Percentiles rank a stretch among this genome's conserved stretches.
Conservation (phyloP, 495 filamentous ascomycete genomes). For the Monascus purpureus region DNA sequence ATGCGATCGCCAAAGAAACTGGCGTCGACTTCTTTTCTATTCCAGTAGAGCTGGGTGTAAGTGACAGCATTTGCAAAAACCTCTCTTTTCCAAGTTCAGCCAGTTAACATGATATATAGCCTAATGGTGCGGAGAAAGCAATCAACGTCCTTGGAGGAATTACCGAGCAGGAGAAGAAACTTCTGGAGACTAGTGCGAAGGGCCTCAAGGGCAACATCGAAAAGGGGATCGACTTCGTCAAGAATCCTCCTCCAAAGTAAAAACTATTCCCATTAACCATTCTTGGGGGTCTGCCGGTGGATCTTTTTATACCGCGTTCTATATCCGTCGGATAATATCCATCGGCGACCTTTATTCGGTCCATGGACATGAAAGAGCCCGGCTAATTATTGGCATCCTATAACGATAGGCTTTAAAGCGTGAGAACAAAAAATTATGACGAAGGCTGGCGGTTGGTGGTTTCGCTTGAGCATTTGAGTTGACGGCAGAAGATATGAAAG, state of each 20-base stretch:
- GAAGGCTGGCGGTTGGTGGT: conserved; percentile 1
- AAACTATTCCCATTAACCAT: conserved; percentile 22
- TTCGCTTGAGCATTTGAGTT: conserved; percentile 3
- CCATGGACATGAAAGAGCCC: conserved; percentile 15
- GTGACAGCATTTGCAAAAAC: conserved; percentile 12
- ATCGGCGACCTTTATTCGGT: conserved; percentile 5
- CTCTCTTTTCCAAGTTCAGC: neutral
- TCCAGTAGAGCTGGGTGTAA: conserved; percentile 86
- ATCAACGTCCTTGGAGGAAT: conserved; percentile 59
- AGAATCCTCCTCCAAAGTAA: conserved; percentile 72
- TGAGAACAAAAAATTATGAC: conserved; percentile 14
- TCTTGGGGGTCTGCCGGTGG: conserved; percentile 8
- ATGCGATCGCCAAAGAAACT: conserved; percentile 63
- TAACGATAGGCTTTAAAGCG: conserved; percentile 36
- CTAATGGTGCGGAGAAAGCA: conserved; percentile 68
- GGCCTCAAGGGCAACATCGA: conserved; percentile 83
- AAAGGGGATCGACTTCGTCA: conserved; percentile 81
- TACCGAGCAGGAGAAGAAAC: conserved; percentile 71
- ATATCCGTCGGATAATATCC: conserved; percentile 6
- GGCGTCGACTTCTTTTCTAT: conserved; percentile 93
- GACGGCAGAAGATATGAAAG: conserved; percentile 7
- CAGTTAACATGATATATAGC: conserved; percentile 32
- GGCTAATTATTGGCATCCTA: conserved; percentile 26
- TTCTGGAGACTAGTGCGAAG: conserved; percentile 58
- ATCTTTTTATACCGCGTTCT: conserved; percentile 7